Evolutionary conservation across 75 land plant species (phyloP), one percentile per base, ranked within the genome.

Genomic region (Pinus taeda): DNA sequence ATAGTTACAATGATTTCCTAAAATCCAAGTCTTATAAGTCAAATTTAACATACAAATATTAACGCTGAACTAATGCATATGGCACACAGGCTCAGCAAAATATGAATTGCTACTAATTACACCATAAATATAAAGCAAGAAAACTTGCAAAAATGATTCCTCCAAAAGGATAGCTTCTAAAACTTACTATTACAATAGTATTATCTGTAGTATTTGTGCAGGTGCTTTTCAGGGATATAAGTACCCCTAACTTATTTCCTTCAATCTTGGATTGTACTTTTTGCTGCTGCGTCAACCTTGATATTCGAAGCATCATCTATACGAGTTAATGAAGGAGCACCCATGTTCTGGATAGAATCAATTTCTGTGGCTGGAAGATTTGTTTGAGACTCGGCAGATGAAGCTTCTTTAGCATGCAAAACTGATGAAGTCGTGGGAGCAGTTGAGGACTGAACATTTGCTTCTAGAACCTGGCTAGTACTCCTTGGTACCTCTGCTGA

Each of bases 321-420:
- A 69, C 42, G 55, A 69, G 72, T 39, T 9, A 9, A 20, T 69
- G 49, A n/a, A 11, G 72, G 49, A 69, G 53, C 72, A n/a, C 5
- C 72, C 39, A 30, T 45, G 22, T 69, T 42, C 24, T 20, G 72
- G 53, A 15, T 69, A 3, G 72, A 69, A 69, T 69, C 72, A 69
- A 69, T 45, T 69, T 69, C 72, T 8, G 72, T 69, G 11, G 22
- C 45, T 69, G 33, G 72, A 42, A 42, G 6, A 22, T n/a, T 39
- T 69, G 45, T n/a, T 69, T 39, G 72, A 42, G 72, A 69, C 72
- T 69, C 72, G 0, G 72, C 49, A 69, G 72, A 69, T 69, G 72
- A 39, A 45, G 72, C 14, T 45, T 69, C 72, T 69, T 69, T 69
- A 11, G 42, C 22, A 30, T 69, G 72, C 21, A 45, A 69, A 69